Evolutionary conservation across 2,329 filamentous ascomycete genomes (phyloP), one percentile per base, ranked within the genome.

Genomic region (Fusarium vanettenii): DNA sequence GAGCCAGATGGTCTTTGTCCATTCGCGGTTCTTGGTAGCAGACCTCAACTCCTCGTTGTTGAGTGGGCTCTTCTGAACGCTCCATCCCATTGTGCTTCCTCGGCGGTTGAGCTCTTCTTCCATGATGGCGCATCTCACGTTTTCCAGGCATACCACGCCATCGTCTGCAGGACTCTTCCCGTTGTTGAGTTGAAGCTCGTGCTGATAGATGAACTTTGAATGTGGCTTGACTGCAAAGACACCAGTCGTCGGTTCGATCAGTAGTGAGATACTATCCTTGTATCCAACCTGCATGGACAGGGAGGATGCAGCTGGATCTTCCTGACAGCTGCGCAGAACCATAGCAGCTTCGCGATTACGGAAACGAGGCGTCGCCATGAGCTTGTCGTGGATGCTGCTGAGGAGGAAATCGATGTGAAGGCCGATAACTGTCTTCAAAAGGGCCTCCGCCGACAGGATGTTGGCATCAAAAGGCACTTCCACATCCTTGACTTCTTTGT

Each of bases 171-270:
- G 87, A 64, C 91, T 88, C 69, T 85, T 88, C 20, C 85, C 82
- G 33, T 86, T 84, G 80, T 94, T 95, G 64, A 97, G 86, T 37
- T 88, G 89, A 35, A 84, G 85, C 79, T 97, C 94, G 20, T 88
- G 87, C 22, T 90, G 86, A 10, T 86, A 84, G 5, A 88, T 86
- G 52, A 88, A 84, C 67, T 86, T 87, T 4, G 90, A 89, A 60
- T 89, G 89, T 70, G 95, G 93, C 67, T 90, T 89, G 41, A 98
- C 83, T 11, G 91, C 90, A 71, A 95, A 92, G 13, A 88, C 84
- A n/a, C 97, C 97, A 1, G 93, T 95, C 29, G 94, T 90, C 0
- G 93, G 91, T 75, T 97, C 94, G 56, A 98, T 87, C 20, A 89
- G 87, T 31, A 97, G 82, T 7, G 86, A 89, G 37, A 93, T 84